Evolutionary conservation across 257 asterid genomes (phyloP).

Genomic region (Solanum pennellii): DNA sequence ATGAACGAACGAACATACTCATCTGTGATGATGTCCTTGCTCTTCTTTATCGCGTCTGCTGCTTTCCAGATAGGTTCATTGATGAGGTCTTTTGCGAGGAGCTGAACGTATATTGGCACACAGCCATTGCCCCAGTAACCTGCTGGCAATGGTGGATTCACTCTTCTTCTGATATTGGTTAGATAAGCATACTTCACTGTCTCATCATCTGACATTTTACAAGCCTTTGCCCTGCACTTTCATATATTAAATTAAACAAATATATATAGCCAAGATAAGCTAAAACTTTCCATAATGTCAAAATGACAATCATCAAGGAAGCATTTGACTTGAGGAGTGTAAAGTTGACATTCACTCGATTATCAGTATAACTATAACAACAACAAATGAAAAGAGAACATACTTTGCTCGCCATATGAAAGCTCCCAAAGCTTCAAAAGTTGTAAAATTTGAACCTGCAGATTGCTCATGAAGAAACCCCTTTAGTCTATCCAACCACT

Average conservation of each 20-base stretch:
- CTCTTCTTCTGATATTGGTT: slow-evolving; percentile 44
- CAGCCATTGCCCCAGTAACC: slow-evolving; percentile 95
- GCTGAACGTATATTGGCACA: slow-evolving; percentile 68
- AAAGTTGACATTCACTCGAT: background rate
- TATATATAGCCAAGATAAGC: background rate
- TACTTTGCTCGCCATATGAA: slow-evolving; percentile 78
- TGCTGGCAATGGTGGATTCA: slow-evolving; percentile 49
- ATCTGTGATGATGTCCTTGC: slow-evolving; percentile 42
- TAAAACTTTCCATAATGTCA: background rate
- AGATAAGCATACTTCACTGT: slow-evolving; percentile 65
- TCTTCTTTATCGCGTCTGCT: slow-evolving; percentile 43
- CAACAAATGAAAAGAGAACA: background rate
- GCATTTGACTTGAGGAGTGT: background rate
- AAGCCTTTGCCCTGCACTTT: slow-evolving; percentile 53
- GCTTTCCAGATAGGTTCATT: slow-evolving; percentile 57
- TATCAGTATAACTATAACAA: too few species aligned
- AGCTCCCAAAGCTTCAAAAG: slow-evolving; percentile 85
- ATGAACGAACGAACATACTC: slow-evolving; percentile 53
- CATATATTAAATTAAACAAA: background rate
- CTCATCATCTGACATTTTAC: slow-evolving; percentile 24
- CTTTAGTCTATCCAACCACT: slow-evolving; percentile 53
- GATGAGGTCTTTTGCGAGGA: slow-evolving; percentile 36
- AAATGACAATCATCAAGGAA: background rate
- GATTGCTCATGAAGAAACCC: slow-evolving; percentile 23
- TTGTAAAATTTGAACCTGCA: slow-evolving; percentile 39